Base-by-base conservation (phyloP, 257 asterid species). In the Scutellaria minor region DNA sequence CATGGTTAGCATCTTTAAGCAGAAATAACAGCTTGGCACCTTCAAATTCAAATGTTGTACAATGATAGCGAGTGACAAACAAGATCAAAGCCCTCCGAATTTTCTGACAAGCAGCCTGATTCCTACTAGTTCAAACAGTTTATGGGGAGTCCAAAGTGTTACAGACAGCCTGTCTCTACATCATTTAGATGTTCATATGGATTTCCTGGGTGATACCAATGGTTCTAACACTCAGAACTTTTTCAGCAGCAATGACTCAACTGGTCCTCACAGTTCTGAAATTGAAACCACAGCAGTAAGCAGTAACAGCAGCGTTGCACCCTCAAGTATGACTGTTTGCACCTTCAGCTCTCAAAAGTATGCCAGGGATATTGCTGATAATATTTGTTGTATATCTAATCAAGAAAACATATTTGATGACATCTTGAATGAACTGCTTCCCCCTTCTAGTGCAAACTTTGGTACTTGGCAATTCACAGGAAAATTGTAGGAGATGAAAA, bases 391-490 rank as follows among this genome's bases (percentile, higher is more conserved):
- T 74, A 68, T 80, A 61, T 66, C 87, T 51, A 79, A 67, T 72
- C 89, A 83, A 77, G 89, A 87, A 27, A 87, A 81, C 70, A 85
- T 79, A 52, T 83, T 84, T 78, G 81, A 82, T 10, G 92, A 83
- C 74, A 84, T 78, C 24, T 77, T 84, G 81, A 81, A 82, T 35
- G 87, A 81, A 64, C 68, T 83, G 68, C 84, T 87, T 81, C 92
- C 87, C 39, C 80, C 85, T 39, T 74, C 93, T 11, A 55, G 82
- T 64, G 58, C 86, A 48, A 83, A 78, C 67, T 82, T 84, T 53
- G 84, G 86, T 60, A 67, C 79, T 53, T 82, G 90, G 90, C 83
- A 73, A 70, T 81, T 84, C 56, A 75, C 83, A 6, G 88, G 80
- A 61, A 79, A 87, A 75, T 55, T 83, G 72, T 82, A 83, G 86